Evolutionary conservation across 768 basidiomycete species (phyloP), one percentile per base, ranked within the genome.

Genomic region (Russula lepida): DNA sequence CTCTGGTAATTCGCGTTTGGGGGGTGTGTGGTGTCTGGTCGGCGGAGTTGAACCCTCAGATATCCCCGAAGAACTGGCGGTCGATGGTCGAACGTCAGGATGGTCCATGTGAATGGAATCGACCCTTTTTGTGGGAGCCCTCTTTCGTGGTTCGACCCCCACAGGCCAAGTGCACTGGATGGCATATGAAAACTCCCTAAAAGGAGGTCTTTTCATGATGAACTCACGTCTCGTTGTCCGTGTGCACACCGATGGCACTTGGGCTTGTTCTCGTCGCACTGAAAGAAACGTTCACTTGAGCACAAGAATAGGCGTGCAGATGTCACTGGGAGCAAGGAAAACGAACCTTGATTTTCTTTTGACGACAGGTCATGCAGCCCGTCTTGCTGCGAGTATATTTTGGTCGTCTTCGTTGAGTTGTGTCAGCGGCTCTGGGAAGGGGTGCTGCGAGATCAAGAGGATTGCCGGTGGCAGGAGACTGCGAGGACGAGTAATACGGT

Each of bases 321-420:
- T 25, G n/a, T 2, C 1, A 37, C 3, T 13, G 23, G n/a, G 33
- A n/a, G 43, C 49, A 2, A 58, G n/a, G 44, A 50, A 57, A 57
- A 70, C 80, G 56, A 64, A 89, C 90, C 82, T 97, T 97, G 69
- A 98, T 92, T 79, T 95, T 91, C 79, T 95, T 94, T 64, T 84
- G 83, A 68, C 94, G 82, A 80, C 94, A 98, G 46, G 91, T 94
- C 71, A 95, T 75, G 71, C 94, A 98, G 25, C 94, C 94, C 1
- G 92, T 93, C 77, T 95, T 94, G 74, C 89, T 92, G 68, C 94
- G 83, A 64, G 90, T 92, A 68, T 95, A 95, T 78, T 97, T 97
- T 52, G 90, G 91, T 37, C 90, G 86, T 71, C 90, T 91, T 61
- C 89, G 81, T 68, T 78, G 76, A n/a, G 80, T 78, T 17, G 77